Evolutionary conservation across 768 basidiomycete genomes (phyloP).

Genomic region (Termitomyces sp.): DNA sequence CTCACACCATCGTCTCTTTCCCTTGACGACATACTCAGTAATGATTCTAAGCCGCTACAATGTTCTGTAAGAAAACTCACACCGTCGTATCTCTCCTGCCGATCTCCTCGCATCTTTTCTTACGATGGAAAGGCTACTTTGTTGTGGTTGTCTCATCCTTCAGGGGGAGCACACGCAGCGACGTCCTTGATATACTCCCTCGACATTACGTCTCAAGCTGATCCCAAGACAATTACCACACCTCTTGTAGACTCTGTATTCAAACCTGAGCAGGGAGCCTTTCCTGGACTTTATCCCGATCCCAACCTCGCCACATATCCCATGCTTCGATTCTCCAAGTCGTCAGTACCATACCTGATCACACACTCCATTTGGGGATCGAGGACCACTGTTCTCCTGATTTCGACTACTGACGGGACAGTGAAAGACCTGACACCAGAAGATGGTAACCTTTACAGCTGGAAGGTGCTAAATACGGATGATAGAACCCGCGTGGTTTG

Average conservation of each 20-base stretch:
- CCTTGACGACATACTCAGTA: constrained; percentile 1
- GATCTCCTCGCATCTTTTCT: constrained; percentile 52
- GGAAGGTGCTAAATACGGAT: constrained; percentile 53
- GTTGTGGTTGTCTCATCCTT: constrained; percentile 51
- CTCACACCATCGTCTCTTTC: constrained; percentile 26
- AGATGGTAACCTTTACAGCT: constrained; percentile 39
- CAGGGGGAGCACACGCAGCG: constrained; percentile 59
- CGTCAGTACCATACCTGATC: constrained; percentile 28
- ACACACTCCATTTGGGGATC: constrained; percentile 54
- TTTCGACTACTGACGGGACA: constrained; percentile 37
- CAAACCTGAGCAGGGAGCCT: constrained; percentile 34
- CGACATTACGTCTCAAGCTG: constrained; percentile 26
- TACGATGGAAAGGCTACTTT: constrained; percentile 24
- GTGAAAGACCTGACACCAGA: constrained; percentile 43
- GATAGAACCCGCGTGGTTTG: constrained; percentile 40
- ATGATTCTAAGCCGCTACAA: constrained; percentile 4
- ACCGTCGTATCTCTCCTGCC: constrained; percentile 40
- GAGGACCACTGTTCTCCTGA: constrained; percentile 43
- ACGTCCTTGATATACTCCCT: constrained; percentile 47
- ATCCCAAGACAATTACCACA: constrained; percentile 8
- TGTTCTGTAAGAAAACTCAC: constrained; percentile 38
- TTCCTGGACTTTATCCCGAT: constrained; percentile 63
- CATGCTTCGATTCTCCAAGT: constrained; percentile 26
- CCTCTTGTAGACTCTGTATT: constrained; percentile 40
- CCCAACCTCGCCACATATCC: constrained; percentile 41